Evolutionary conservation across 1,284 basidiomycete genomes (phyloP).

Genomic region (Sporisorium graminicola): DNA sequence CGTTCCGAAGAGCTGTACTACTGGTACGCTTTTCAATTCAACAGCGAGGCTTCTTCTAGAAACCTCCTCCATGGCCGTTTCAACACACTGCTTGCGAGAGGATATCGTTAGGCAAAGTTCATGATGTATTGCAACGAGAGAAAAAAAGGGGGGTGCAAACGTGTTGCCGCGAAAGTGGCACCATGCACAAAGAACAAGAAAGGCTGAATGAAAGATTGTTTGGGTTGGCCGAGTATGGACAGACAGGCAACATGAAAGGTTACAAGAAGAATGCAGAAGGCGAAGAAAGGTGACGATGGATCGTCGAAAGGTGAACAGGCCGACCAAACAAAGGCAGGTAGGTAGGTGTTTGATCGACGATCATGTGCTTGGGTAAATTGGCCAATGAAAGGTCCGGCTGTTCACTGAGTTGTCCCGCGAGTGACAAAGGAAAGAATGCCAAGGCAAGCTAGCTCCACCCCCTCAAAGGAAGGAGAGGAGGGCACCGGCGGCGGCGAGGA

Average conservation of each 20-base stretch:
- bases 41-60: no score
- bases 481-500: slow-evolving; percentile 46
- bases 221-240: slow-evolving; percentile 17
- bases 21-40: no score
- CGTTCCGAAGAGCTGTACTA: not conserved
- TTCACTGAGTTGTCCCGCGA: not conserved
- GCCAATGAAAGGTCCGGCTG: slow-evolving; percentile 1
- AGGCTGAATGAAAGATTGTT: slow-evolving; percentile 5
- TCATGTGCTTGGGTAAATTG: slow-evolving; percentile 12
- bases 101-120: slow-evolving; percentile 18
- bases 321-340: slow-evolving; percentile 8
- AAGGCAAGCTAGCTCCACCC: not conserved
- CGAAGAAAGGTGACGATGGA: slow-evolving; percentile 13
- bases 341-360: slow-evolving; percentile 3
- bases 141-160: not conserved
- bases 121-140: slow-evolving; percentile 27
- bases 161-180: not conserved
- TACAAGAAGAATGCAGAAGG: slow-evolving; percentile 12
- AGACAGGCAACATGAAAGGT: slow-evolving; percentile 17
- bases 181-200: slow-evolving; percentile 10
- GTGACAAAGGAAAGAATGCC: not conserved
- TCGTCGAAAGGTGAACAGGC: not conserved
- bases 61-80: no score
- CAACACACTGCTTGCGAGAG: not conserved
- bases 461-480: slow-evolving; percentile 49